Percentiles rank a stretch among this genome's conserved stretches.
Conservation (phyloP, 257 asterid genomes). For the Solanum bulbocastanum region DNA sequence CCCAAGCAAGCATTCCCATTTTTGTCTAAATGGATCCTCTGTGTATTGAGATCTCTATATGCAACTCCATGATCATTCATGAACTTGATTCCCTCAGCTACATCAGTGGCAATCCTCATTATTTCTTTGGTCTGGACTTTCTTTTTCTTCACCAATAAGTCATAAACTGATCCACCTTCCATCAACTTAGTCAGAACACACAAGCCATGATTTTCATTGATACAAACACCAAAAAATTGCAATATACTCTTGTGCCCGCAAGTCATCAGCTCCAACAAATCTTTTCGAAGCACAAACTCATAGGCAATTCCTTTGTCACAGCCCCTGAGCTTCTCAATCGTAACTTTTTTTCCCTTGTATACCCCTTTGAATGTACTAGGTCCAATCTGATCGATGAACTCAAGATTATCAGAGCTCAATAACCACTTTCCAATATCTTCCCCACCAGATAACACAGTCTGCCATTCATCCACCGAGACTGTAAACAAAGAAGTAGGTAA, state of each 20-base stretch:
- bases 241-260: slow-evolving; percentile 80
- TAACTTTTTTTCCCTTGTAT: slow-evolving; percentile 64
- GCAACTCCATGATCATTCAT: slow-evolving; percentile 88
- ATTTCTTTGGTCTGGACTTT: slow-evolving; percentile 66
- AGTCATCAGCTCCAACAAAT: slow-evolving; percentile 84
- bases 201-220: slow-evolving; percentile 75
- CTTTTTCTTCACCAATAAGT: slow-evolving; percentile 59
- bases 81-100: slow-evolving; percentile 85
- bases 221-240: slow-evolving; percentile 71
- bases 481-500: slow-evolving; percentile 50
- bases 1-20: slow-evolving; percentile 89
- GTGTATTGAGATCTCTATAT: slow-evolving; percentile 81
- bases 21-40: slow-evolving; percentile 73
- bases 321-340: slow-evolving; percentile 84
- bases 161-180: slow-evolving; percentile 90
- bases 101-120: slow-evolving; percentile 57
- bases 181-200: slow-evolving; percentile 81
- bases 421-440: slow-evolving; percentile 66
- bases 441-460: slow-evolving; percentile 69
- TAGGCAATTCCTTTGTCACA: slow-evolving; percentile 92
- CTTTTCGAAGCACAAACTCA: slow-evolving; percentile 67
- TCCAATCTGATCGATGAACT: slow-evolving; percentile 66
- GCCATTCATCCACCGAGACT: slow-evolving; percentile 93
- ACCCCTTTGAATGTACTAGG: slow-evolving; percentile 63
- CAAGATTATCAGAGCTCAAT: slow-evolving; percentile 53